A percentile compares a stretch with the other conserved stretches of the same genome.
Evolutionary conservation across 768 basidiomycete genomes (phyloP).

Genomic region (Clavaria fumosa): DNA sequence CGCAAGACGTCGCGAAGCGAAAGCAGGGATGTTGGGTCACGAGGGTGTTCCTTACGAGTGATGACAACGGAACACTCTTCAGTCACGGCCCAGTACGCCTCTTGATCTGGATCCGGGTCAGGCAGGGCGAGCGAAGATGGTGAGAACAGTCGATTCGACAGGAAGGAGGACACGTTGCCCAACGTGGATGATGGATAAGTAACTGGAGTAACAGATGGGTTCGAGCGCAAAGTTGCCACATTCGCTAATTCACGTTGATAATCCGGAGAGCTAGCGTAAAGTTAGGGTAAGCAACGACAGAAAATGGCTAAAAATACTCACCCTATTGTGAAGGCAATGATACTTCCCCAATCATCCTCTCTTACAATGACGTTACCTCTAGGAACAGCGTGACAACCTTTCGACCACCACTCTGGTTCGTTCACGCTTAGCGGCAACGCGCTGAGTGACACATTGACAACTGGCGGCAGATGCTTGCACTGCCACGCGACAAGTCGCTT

Average conservation of each 20-base stretch:
- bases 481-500: conserved; percentile 48
- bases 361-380: conserved; percentile 48
- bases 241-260: conserved; percentile 35
- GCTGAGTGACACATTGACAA: conserved; percentile 13
- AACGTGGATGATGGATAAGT: conserved; percentile 14
- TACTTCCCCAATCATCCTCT: conserved; percentile 65
- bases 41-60: conserved; percentile 45
- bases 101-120: conserved; percentile 53
- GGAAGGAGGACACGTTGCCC: conserved; percentile 30
- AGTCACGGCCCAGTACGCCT: conserved; percentile 41
- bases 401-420: conserved; percentile 57
- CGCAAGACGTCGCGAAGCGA: conserved; percentile 49
- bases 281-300: not conserved
- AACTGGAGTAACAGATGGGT: conserved; percentile 11
- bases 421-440: conserved; percentile 17
- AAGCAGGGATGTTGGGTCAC: conserved; percentile 40
- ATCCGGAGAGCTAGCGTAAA: conserved; percentile 34
- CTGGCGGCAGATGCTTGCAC: conserved; percentile 37
- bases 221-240: conserved; percentile 20
- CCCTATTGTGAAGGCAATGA: conserved; percentile 67
- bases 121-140: conserved; percentile 25
- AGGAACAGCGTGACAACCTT: conserved; percentile 47
- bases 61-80: conserved; percentile 47
- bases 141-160: conserved; percentile 35
- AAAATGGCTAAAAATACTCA: conserved; percentile 15